These are phyloP conservation scores for Byssoonygena ceratinophila DNA, from an alignment of 2,329 filamentous ascomycete species.

Conservation along the genomic window DNA sequence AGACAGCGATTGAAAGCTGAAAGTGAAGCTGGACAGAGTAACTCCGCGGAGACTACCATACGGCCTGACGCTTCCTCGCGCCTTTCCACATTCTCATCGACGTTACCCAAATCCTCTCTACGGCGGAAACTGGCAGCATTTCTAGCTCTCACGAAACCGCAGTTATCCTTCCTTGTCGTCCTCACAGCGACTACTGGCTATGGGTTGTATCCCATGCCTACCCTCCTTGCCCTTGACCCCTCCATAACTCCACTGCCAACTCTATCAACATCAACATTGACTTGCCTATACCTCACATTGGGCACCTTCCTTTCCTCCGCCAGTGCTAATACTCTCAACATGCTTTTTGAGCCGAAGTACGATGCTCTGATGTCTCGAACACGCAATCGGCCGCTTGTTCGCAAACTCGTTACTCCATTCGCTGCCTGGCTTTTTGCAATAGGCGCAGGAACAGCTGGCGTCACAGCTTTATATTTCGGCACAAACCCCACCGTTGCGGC, in stretches of 20 bases:
- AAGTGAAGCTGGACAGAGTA: constrained; percentile 20
- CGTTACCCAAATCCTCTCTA: constrained; percentile 47
- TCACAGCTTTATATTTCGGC: constrained; percentile 67
- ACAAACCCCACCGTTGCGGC: constrained; percentile 90
- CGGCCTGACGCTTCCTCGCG: constrained; percentile 53
- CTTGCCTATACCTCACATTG: constrained; percentile 79
- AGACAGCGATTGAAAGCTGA: constrained; percentile 34
- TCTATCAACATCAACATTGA: constrained; percentile 65
- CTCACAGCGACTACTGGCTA: constrained; percentile 86
- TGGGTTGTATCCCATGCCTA: constrained; percentile 82
- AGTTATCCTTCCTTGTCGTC: constrained; percentile 80
- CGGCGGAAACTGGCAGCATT: constrained; percentile 65
- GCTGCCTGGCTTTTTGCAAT: constrained; percentile 69
- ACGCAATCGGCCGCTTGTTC: constrained; percentile 76
- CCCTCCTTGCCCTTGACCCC: constrained; percentile 73
- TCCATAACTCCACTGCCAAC: constrained; percentile 49
- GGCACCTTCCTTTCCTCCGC: constrained; percentile 85
- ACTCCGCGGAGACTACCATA: constrained; percentile 28
- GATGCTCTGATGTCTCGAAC: constrained; percentile 93
- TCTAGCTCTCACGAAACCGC: constrained; percentile 88
- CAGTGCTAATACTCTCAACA: constrained; percentile 88
- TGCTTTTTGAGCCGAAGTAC: constrained; percentile 85
- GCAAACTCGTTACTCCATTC: constrained; percentile 61
- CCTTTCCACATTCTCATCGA: constrained; percentile 47
- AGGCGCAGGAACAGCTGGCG: constrained; percentile 58